phyloP scores from a whole-genome alignment of 2,329 filamentous ascomycete species.

The Cordyceps militaris region DNA sequence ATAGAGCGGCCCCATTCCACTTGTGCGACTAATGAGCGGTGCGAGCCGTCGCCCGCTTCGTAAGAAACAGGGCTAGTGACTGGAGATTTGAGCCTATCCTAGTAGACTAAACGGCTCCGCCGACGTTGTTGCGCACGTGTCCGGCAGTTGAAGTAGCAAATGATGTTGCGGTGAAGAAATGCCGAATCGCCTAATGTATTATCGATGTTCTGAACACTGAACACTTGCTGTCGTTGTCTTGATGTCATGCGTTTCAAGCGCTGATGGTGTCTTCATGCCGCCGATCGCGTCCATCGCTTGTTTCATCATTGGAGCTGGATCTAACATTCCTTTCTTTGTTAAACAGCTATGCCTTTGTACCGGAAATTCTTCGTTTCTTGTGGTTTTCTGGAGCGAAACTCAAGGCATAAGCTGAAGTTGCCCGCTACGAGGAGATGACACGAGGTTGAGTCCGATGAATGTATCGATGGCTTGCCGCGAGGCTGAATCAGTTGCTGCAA shows the following conservation, averaged over 20 bases:
- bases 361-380: not conserved
- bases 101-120: slow-evolving; percentile 7
- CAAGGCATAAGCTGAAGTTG: too few species aligned
- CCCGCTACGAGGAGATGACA: too few species aligned
- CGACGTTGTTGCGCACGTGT: slow-evolving; percentile 6
- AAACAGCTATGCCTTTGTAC: not conserved
- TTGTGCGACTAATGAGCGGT: slow-evolving; percentile 14
- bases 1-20: slow-evolving; percentile 12
- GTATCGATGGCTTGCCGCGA: too few species aligned
- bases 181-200: not conserved
- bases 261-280: not conserved
- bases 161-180: slow-evolving; percentile 5
- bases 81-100: slow-evolving; percentile 10
- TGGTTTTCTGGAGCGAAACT: too few species aligned
- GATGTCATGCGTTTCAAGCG: not conserved
- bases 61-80: slow-evolving; percentile 11
- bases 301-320: not conserved
- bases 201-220: not conserved
- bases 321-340: slow-evolving; percentile 2
- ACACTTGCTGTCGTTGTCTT: not conserved
- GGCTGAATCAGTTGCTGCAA: too few species aligned
- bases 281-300: not conserved
- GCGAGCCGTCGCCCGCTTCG: slow-evolving; percentile 11
- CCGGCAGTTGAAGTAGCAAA: not conserved
- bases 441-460: too few species aligned